Conservation (phyloP, 352 stramenopile species). For the Plasmopara halstedii region DNA sequence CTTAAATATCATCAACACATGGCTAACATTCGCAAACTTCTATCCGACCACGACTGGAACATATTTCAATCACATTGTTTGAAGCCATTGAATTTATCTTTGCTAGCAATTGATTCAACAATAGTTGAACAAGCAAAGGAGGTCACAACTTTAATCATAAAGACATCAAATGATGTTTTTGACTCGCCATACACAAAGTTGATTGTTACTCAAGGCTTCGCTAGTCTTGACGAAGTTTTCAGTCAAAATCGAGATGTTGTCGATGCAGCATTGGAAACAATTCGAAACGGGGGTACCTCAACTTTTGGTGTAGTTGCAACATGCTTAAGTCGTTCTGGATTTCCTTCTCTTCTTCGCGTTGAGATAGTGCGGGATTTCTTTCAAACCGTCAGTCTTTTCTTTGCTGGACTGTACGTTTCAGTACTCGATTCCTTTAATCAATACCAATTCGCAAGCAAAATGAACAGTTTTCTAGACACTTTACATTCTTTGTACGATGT, state of each 20-base stretch:
- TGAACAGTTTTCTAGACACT: constrained; percentile 10
- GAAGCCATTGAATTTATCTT: not conserved
- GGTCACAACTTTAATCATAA: not conserved
- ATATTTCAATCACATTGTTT: not conserved
- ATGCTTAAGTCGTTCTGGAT: constrained; percentile 9
- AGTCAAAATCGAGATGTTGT: constrained; percentile 21
- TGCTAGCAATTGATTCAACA: not conserved
- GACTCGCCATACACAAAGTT: constrained; percentile 21
- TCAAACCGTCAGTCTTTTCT: constrained; percentile 37
- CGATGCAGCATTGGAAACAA: constrained; percentile 16
- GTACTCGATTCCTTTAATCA: constrained; percentile 15
- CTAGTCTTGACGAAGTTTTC: constrained; percentile 19
- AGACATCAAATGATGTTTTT: constrained; percentile 7
- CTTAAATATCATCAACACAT: not conserved
- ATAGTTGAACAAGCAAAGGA: not conserved
- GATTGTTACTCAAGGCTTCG: constrained; percentile 17
- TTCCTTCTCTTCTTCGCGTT: constrained; percentile 32
- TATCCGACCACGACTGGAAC: not conserved
- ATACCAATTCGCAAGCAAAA: constrained; percentile 8
- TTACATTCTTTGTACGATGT: constrained; percentile 25
- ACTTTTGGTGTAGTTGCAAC: constrained; percentile 2
- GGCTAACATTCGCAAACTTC: not conserved
- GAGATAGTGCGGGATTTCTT: constrained; percentile 43
- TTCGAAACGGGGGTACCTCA: constrained; percentile 12
- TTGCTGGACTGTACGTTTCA: constrained; percentile 29